Percentiles rank a stretch among this genome's conserved stretches.
These are phyloP conservation scores for Pestalotiopsis sp. DNA, from an alignment of 2,329 filamentous ascomycete species.

Conservation along the genomic window DNA sequence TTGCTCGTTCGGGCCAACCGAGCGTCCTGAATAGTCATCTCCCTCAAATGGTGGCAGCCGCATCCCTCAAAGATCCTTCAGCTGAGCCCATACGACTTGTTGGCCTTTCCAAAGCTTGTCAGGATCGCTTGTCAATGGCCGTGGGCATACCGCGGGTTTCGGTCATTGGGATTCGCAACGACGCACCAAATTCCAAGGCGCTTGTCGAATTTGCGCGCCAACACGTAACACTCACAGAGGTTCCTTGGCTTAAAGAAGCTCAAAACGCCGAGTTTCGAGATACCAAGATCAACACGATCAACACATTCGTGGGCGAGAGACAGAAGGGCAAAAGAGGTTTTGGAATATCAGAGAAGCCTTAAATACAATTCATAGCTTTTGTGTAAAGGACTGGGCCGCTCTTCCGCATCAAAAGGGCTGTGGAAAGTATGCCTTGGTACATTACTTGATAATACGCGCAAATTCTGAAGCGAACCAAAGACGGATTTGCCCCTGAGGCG, in stretches of 20 bases:
- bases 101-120: constrained; percentile 62
- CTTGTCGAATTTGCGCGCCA: constrained; percentile 59
- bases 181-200: constrained; percentile 58
- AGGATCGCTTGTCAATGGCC: constrained; percentile 56
- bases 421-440: no score
- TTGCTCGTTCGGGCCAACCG: constrained; percentile 59
- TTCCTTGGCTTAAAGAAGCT: constrained; percentile 59
- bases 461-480: no score
- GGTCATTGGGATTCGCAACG: constrained; percentile 60
- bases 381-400: background rate
- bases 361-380: background rate
- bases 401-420: no score
- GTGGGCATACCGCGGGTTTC: constrained; percentile 67
- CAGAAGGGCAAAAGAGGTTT: background rate
- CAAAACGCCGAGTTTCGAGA: constrained; percentile 40
- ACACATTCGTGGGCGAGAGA: constrained; percentile 38
- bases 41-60: constrained; percentile 54
- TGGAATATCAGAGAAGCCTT: background rate
- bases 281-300: constrained; percentile 49
- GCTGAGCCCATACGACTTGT: constrained; percentile 57
- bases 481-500: no score
- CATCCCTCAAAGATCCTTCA: constrained; percentile 44
- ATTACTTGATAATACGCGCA: no score
- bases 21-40: constrained; percentile 63
- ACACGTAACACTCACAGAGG: constrained; percentile 53